A percentile compares a stretch with the other conserved stretches of the same genome.
phyloP scores from a whole-genome alignment of 495 filamentous ascomycete genomes.

The Aspergillus nanangensis region DNA sequence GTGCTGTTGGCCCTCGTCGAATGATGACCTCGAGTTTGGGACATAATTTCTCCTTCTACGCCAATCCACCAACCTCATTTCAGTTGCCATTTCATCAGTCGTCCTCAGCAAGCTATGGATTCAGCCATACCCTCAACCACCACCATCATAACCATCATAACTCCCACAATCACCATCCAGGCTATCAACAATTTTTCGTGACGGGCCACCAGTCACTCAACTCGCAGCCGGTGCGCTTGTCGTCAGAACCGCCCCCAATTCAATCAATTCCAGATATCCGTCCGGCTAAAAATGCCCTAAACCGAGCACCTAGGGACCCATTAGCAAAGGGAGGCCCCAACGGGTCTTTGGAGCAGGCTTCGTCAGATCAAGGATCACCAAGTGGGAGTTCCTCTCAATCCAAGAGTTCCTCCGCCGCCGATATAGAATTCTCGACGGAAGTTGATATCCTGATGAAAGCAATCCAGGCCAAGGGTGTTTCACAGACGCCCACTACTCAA shows the following conservation, averaged over 20 bases:
- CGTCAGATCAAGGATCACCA: too few species aligned
- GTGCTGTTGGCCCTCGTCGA: conserved; percentile 33
- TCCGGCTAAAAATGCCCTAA: conserved; percentile 40
- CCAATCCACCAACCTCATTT: conserved; percentile 32
- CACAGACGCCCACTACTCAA: conserved; percentile 20
- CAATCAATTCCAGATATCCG: conserved; percentile 36
- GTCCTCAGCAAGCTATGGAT: conserved; percentile 28
- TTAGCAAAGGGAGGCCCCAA: conserved; percentile 16
- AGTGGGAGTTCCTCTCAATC: conserved; percentile 5
- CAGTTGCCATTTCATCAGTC: conserved; percentile 36
- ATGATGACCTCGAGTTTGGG: conserved; percentile 30
- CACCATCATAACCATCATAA: conserved; percentile 28
- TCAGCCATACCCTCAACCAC: conserved; percentile 26
- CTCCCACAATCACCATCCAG: conserved; percentile 20
- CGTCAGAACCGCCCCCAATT: conserved; percentile 25
- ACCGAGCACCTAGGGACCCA: conserved; percentile 19
- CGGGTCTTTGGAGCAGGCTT: conserved; percentile 1
- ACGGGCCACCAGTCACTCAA: conserved; percentile 23
- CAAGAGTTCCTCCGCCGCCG: conserved; percentile 19
- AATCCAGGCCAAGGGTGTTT: conserved; percentile 67
- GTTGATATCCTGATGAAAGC: conserved; percentile 91
- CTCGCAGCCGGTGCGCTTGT: conserved; percentile 27
- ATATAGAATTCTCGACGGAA: conserved; percentile 68
- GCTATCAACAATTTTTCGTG: conserved; percentile 32
- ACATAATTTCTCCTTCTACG: conserved; percentile 36